A percentile compares a stretch with the other conserved stretches of the same genome.
Conservation (phyloP, 768 basidiomycete genomes). For the Suillus discolor region DNA sequence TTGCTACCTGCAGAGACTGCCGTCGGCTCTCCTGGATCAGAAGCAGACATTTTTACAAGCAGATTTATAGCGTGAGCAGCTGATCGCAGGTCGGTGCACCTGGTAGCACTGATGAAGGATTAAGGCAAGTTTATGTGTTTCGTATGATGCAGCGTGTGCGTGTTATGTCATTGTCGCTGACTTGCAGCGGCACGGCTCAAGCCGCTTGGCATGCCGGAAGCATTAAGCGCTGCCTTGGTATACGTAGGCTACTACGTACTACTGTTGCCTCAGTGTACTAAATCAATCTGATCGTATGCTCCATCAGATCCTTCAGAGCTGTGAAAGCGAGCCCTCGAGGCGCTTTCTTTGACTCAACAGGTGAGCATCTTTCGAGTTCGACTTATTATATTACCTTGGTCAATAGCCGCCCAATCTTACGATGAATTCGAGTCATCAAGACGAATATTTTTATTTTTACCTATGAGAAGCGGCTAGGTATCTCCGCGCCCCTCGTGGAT, state of each 20-base stretch:
- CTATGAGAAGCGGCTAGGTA: background rate
- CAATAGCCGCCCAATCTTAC: background rate
- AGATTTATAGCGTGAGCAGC: too few species aligned
- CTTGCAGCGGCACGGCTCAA: background rate
- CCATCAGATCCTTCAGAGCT: too few species aligned
- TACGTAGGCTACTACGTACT: too few species aligned
- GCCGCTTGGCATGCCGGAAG: constrained; percentile 2
- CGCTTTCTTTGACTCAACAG: background rate
- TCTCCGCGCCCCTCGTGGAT: background rate
- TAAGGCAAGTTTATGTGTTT: background rate
- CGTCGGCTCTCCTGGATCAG: constrained; percentile 21
- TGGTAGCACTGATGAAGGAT: constrained; percentile 1
- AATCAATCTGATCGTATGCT: too few species aligned
- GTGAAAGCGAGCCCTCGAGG: too few species aligned
- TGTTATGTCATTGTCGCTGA: constrained; percentile 5
- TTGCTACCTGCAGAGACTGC: constrained; percentile 23
- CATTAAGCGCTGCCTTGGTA: background rate
- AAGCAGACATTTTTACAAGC: constrained; percentile 15
- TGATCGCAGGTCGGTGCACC: background rate
- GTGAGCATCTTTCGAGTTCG: background rate
- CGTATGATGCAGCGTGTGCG: background rate
- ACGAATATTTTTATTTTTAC: background rate
- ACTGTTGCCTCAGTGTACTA: too few species aligned
- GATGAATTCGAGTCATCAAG: too few species aligned
- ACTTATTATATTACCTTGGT: too few species aligned